Evolutionary conservation across 176 grass and related monocot species (phyloP).

Genomic region (Saccharum spontaneum): DNA sequence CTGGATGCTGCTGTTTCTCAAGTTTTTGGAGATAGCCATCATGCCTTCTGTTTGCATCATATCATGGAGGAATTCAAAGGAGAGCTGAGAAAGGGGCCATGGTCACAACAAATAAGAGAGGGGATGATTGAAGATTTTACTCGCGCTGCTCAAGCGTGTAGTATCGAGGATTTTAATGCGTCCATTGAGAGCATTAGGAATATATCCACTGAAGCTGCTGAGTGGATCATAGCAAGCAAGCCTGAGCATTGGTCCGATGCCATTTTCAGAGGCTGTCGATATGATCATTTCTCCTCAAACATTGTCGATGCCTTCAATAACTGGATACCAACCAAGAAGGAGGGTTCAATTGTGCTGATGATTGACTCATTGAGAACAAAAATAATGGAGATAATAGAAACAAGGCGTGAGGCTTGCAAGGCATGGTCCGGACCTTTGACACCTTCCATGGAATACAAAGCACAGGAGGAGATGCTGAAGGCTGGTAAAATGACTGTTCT

Average conservation of each 20-base stretch:
- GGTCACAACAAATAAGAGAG: slow-evolving; percentile 82
- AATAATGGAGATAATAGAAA: slow-evolving; percentile 71
- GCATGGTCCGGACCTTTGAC: slow-evolving; percentile 70
- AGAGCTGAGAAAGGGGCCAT: slow-evolving; percentile 80
- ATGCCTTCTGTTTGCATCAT: slow-evolving; percentile 86
- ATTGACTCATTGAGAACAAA: slow-evolving; percentile 75
- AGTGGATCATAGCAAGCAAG: slow-evolving; percentile 89
- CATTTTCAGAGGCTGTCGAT: slow-evolving; percentile 82
- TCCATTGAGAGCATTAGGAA: slow-evolving; percentile 90
- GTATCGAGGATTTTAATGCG: slow-evolving; percentile 83
- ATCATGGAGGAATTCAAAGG: slow-evolving; percentile 91
- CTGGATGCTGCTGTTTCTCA: slow-evolving; percentile 83
- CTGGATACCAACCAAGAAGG: slow-evolving; percentile 92
- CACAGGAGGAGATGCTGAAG: slow-evolving; percentile 65
- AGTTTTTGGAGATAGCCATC: slow-evolving; percentile 78
- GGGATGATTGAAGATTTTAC: slow-evolving; percentile 87
- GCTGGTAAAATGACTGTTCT: slow-evolving; percentile 74
- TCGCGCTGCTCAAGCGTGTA: slow-evolving; percentile 83
- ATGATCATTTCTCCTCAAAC: slow-evolving; percentile 90
- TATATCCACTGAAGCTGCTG: slow-evolving; percentile 80
- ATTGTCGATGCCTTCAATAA: slow-evolving; percentile 90
- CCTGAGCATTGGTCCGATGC: slow-evolving; percentile 97
- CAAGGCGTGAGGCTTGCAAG: slow-evolving; percentile 65
- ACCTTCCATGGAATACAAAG: slow-evolving; percentile 85
- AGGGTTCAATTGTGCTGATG: slow-evolving; percentile 78